Conservation (phyloP, 208 protist species). For the Herpetomonas tarakana region DNA sequence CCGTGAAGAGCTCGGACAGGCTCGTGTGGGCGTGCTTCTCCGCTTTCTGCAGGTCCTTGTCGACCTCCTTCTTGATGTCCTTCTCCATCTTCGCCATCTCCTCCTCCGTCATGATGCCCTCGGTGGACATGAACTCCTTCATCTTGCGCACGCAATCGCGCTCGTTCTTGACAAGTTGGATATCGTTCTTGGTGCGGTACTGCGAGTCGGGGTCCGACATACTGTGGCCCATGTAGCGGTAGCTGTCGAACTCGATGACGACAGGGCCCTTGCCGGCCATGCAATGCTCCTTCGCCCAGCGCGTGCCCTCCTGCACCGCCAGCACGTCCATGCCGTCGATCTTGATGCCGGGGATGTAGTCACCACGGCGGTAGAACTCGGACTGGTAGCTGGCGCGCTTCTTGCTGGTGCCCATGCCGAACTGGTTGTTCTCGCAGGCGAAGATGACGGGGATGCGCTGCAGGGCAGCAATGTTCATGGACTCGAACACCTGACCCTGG, state of each 20-base stretch:
- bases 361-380: slow-evolving; percentile 96
- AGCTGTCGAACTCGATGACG: slow-evolving; percentile 95
- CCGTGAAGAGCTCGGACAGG: slow-evolving; percentile 79
- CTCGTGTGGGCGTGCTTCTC: slow-evolving; percentile 66
- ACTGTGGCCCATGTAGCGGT: slow-evolving; percentile 97
- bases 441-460: slow-evolving; percentile 97
- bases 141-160: slow-evolving; percentile 92
- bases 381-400: slow-evolving; percentile 84
- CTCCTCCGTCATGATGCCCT: slow-evolving; percentile 92
- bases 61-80: slow-evolving; percentile 88
- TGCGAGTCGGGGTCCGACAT: slow-evolving; percentile 98
- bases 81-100: slow-evolving; percentile 94
- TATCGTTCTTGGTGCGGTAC: slow-evolving; percentile 96
- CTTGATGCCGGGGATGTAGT: slow-evolving; percentile 96
- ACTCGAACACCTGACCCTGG: slow-evolving; percentile 97
- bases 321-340: slow-evolving; percentile 98
- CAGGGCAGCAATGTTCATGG: slow-evolving; percentile 98
- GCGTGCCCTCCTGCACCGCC: slow-evolving; percentile 91
- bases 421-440: slow-evolving; percentile 98
- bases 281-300: slow-evolving; percentile 86
- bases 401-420: slow-evolving; percentile 97
- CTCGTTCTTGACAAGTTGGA: slow-evolving; percentile 86
- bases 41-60: slow-evolving; percentile 88
- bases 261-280: slow-evolving; percentile 91
- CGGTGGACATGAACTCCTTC: slow-evolving; percentile 72